Evolutionary conservation across 139 green algal genomes (phyloP), one percentile per base, ranked within the genome.

Genomic region (Diplosphaera chodatii): DNA sequence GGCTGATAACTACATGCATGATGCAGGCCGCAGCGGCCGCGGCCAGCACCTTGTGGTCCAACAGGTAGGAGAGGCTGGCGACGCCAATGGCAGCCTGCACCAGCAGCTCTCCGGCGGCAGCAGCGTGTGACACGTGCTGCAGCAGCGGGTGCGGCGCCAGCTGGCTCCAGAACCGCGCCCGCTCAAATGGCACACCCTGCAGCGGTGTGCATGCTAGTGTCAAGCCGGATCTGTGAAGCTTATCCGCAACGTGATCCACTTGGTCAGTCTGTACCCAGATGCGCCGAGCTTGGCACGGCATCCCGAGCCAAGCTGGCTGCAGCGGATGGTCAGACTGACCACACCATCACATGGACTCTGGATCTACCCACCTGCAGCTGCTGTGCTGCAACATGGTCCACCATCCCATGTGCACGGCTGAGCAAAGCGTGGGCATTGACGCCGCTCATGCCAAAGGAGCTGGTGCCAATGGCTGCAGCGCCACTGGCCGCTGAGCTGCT

Each of bases 361-460:
- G 37, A 10, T 10, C 37, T 48, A 10, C 10, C 37, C 8, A 48
- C 8, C n/a, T n/a, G 37, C 37, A 48, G 37, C 37, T 48, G 37
- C 37, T n/a, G n/a, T 6, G 27, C 59, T 22, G 3, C 16, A 55
- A 13, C 0, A 70, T 29, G 20, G 21, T 28, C 48, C 40, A 34
- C 2, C 29, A 18, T 10, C 0, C 23, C 63, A n/a, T 1, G 31
- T 4, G 25, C 2, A 2, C 62, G 29, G 28, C 67, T 40, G 4
- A 81, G 3, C 1, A 86, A 21, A 0, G 37, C 48, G 55, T 84
- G 74, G 1, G 81, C 78, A 68, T 86, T 86, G 22, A 84, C 74
- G 37, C 81, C 81, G 62, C 78, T 82, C 81, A 86, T 96, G 63
- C 90, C 90, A 64, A 86, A 81, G 1, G 72, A 76, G 68, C 75